Base-by-base conservation (phyloP, 345 rosid genomes). In the Trapa incisa region DNA sequence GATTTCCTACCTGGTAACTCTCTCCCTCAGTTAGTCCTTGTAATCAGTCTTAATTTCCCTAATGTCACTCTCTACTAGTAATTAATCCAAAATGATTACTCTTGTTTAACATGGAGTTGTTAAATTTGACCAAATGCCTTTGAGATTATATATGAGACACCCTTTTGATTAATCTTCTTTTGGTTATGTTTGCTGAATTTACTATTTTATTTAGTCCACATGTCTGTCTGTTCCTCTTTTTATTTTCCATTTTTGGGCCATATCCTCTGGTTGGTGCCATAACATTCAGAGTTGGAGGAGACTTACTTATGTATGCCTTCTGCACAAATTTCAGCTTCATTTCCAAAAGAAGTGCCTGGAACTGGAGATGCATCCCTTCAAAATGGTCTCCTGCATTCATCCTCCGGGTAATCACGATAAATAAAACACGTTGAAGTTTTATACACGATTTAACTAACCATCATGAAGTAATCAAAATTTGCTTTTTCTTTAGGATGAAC, bases 331-430 rank as follows among this genome's bases (percentile, higher is more conserved):
- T 60, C 74, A 77, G 87, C 69, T 71, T 72, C 82, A 70, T 71
- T 75, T 62, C 71, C 71, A 57, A 78, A 75, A 68, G 83, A 83
- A 73, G 81, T 64, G 65, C 73, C 70, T 37, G 80, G 60, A 38
- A 73, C 37, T 53, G 82, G 67, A 2, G 77, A 71, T 69, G 66
- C 67, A 52, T 66, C 72, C 64, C 47, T 75, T 77, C 68, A 75
- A n/a, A 83, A 84, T 69, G 85, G 89, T 70, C 74, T 76, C 67
- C 84, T 81, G n/a, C 71, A 85, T 79, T 73, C 79, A 37, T 80
- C 78, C 69, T 80, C 74, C 43, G 74, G 86, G 94, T 89, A 69
- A 57, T 42, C 36, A 37, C 15, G 38, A 73, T 58, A n/a, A 64
- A 36, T 22, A 22, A 22, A 22, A 22, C 29, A 22, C 68, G 1